These are phyloP conservation scores for Candida gigantensis DNA, from an alignment of 1,139 yeast genomes.

Conservation along the genomic window DNA sequence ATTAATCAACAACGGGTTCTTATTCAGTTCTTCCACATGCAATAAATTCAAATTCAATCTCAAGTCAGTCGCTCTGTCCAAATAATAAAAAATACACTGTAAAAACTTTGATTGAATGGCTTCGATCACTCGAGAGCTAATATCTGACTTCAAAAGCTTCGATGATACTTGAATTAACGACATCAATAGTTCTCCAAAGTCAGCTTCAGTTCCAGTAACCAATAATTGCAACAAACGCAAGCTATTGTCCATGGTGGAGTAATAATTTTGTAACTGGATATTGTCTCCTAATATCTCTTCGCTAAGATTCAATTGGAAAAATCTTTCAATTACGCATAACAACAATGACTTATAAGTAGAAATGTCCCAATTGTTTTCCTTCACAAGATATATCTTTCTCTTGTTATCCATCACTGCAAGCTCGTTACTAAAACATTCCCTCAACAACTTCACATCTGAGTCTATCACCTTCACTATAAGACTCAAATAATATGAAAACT, in stretches of 20 bases:
- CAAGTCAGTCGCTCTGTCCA: slow-evolving; percentile 34
- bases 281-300: slow-evolving; percentile 22
- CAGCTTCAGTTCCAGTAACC: slow-evolving; percentile 57
- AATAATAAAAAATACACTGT: slow-evolving; percentile 30
- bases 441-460: slow-evolving; percentile 41
- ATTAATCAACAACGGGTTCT: slow-evolving; percentile 33
- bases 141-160: slow-evolving; percentile 25
- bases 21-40: slow-evolving; percentile 32
- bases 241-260: slow-evolving; percentile 29
- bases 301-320: slow-evolving; percentile 34
- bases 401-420: slow-evolving; percentile 55
- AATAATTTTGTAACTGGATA: slow-evolving; percentile 23
- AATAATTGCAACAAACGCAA: slow-evolving; percentile 47
- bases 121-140: slow-evolving; percentile 25
- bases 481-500: slow-evolving; percentile 58
- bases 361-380: slow-evolving; percentile 49
- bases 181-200: slow-evolving; percentile 44
- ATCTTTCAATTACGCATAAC: slow-evolving; percentile 47
- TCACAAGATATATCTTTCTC: slow-evolving; percentile 34
- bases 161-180: slow-evolving; percentile 23
- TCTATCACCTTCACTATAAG: slow-evolving; percentile 52
- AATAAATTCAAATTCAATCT: slow-evolving; percentile 32
- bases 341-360: slow-evolving; percentile 65
- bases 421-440: slow-evolving; percentile 54
- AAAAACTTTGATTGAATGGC: slow-evolving; percentile 31